These are phyloP conservation scores for Mycena vitilis DNA, from an alignment of 768 basidiomycete species.

Conservation along the genomic window DNA sequence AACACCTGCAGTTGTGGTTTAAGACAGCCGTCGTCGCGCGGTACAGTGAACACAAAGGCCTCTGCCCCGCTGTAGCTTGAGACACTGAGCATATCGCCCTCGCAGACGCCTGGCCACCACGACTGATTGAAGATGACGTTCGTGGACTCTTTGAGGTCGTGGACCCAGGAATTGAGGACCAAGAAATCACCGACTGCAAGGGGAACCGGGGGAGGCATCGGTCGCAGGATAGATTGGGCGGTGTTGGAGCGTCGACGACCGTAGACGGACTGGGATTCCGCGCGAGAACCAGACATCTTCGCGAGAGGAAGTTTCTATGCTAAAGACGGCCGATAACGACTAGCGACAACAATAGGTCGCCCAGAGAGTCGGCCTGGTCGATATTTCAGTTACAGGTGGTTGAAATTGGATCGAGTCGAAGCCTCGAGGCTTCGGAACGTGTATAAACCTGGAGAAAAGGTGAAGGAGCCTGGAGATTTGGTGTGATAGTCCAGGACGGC, in stretches of 20 bases:
- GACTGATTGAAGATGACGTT: slow-evolving; percentile 77
- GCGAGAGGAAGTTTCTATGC: slow-evolving; percentile 24
- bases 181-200: slow-evolving; percentile 73
- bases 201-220: slow-evolving; percentile 54
- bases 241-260: slow-evolving; percentile 81
- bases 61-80: slow-evolving; percentile 54
- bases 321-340: neutral
- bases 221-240: slow-evolving; percentile 71
- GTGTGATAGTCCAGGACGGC: neutral
- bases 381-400: neutral
- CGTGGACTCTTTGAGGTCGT: slow-evolving; percentile 70
- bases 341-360: slow-evolving; percentile 2
- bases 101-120: slow-evolving; percentile 82
- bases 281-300: slow-evolving; percentile 69
- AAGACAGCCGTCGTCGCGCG: slow-evolving; percentile 68
- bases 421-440: neutral
- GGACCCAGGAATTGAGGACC: slow-evolving; percentile 78
- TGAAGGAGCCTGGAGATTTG: neutral
- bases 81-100: slow-evolving; percentile 80
- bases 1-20: slow-evolving; percentile 76
- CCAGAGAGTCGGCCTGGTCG: neutral
- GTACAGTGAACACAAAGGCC: slow-evolving; percentile 74
- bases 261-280: slow-evolving; percentile 71
- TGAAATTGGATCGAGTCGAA: neutral
- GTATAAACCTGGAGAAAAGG: neutral